These are phyloP conservation scores for Fraxinus xanthoxyloides DNA, from an alignment of 305 asterid species.

Conservation along the genomic window DNA sequence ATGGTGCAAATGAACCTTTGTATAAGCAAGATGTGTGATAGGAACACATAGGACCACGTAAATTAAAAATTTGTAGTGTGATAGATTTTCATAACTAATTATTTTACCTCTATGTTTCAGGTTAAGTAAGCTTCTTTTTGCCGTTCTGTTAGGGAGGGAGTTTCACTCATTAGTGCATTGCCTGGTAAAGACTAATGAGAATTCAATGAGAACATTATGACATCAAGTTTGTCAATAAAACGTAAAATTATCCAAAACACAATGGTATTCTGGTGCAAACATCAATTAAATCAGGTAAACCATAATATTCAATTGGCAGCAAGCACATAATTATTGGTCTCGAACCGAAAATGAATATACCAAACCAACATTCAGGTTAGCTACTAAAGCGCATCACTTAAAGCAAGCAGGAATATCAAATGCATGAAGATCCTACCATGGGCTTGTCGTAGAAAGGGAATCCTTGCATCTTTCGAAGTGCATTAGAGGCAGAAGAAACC, in stretches of 20 bases:
- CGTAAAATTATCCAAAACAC: background rate
- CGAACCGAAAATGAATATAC: background rate
- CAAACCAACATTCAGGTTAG: background rate
- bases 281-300: background rate
- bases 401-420: background rate
- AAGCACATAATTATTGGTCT: background rate
- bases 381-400: background rate
- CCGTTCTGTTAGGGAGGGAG: background rate
- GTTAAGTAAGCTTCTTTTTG: background rate
- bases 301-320: background rate
- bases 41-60: too few species aligned
- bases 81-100: too few species aligned
- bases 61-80: too few species aligned
- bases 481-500: conserved; percentile 69
- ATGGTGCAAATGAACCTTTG: background rate
- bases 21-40: background rate
- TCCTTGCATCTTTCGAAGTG: conserved; percentile 92
- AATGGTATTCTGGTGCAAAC: background rate
- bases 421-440: conserved; percentile 48
- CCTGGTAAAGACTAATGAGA: background rate
- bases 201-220: background rate
- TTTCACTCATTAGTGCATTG: background rate
- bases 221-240: background rate
- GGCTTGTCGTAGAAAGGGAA: conserved; percentile 95
- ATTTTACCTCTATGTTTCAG: background rate